These are phyloP conservation scores for Penicillium occitanis DNA, from an alignment of 2,329 filamentous ascomycete genomes.

Conservation along the genomic window DNA sequence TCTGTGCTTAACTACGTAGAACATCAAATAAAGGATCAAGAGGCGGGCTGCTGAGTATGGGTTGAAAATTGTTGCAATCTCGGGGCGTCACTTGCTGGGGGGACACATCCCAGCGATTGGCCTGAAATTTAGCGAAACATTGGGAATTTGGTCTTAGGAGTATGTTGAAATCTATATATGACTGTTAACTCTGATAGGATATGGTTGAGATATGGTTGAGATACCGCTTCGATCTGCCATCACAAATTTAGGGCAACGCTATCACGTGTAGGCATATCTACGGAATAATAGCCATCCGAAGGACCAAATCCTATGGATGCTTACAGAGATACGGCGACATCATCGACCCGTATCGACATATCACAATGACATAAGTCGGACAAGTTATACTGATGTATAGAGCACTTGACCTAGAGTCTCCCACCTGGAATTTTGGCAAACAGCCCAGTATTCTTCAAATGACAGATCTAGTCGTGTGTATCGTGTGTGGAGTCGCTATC, in stretches of 20 bases:
- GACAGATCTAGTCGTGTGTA: neutral
- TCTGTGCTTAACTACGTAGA: neutral
- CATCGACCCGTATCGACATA: neutral
- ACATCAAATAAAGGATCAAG: neutral
- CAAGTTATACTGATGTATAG: neutral
- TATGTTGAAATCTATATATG: no score
- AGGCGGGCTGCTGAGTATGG: neutral
- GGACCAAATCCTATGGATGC: neutral
- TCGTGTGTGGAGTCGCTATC: neutral
- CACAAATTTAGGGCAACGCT: no score
- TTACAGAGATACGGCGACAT: neutral
- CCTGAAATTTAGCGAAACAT: no score
- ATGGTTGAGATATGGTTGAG: no score
- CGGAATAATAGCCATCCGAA: no score
- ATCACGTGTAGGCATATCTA: no score
- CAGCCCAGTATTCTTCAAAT: neutral
- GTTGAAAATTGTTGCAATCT: neutral
- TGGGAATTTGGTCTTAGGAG: no score
- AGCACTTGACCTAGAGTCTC: neutral
- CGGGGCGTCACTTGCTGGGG: neutral
- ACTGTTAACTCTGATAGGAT: no score
- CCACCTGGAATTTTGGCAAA: neutral
- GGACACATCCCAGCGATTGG: neutral
- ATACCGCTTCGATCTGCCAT: no score
- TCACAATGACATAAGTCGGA: neutral